Evolutionary conservation across 345 rosid genomes (phyloP).

Genomic region (Melaleuca quinquenervia): DNA sequence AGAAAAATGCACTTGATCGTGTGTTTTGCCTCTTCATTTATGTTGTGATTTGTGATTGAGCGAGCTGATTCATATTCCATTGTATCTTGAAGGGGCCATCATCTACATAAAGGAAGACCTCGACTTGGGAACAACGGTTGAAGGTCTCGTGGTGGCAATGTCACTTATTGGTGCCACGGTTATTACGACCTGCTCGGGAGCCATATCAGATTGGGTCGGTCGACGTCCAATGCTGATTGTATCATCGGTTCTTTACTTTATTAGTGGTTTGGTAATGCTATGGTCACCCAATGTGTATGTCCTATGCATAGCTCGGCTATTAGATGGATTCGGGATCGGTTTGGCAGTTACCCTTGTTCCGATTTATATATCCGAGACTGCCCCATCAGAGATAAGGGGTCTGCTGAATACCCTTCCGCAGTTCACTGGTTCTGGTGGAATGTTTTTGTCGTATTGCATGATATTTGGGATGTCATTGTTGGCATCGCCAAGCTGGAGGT

Average conservation of each 20-base stretch:
- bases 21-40: not conserved
- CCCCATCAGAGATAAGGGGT: conserved; percentile 93
- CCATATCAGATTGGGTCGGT: conserved; percentile 87
- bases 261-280: conserved; percentile 76
- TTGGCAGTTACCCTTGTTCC: conserved; percentile 90
- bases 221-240: conserved; percentile 92
- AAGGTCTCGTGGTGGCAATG: conserved; percentile 94
- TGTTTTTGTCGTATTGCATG: conserved; percentile 94
- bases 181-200: conserved; percentile 92
- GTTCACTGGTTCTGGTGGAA: conserved; percentile 87
- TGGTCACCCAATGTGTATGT: conserved; percentile 96
- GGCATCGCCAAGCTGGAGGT: conserved; percentile 75
- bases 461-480: conserved; percentile 72
- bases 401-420: conserved; percentile 88
- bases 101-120: conserved; percentile 77
- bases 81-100: conserved; percentile 53
- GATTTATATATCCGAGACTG: conserved; percentile 87
- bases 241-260: conserved; percentile 64
- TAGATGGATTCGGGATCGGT: conserved; percentile 92
- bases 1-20: not conserved
- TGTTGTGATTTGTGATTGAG: not conserved
- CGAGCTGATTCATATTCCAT: not conserved
- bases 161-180: conserved; percentile 87
- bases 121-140: conserved; percentile 42
- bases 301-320: conserved; percentile 66